A percentile compares a stretch with the other conserved stretches of the same genome.
These are phyloP conservation scores for Setaria italica DNA, from an alignment of 202 grass and related monocot genomes.

Conservation along the genomic window DNA sequence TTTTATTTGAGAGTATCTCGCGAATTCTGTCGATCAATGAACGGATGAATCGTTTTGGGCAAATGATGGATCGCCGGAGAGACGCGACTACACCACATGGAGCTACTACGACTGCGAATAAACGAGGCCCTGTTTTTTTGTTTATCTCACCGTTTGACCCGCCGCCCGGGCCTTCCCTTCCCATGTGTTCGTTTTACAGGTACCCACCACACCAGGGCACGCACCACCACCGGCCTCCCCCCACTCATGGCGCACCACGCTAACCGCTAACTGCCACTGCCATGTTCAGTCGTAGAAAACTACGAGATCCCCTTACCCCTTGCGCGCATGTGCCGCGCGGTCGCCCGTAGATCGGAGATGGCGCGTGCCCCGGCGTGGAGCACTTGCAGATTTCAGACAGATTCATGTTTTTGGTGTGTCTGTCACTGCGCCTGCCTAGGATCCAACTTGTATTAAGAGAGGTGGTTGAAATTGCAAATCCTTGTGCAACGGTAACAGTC, in stretches of 20 bases:
- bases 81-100: constrained; percentile 32
- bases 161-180: not conserved
- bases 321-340: constrained; percentile 20
- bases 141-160: constrained; percentile 2
- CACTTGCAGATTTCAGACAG: constrained; percentile 19
- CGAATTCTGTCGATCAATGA: not conserved
- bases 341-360: not conserved
- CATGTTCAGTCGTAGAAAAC: constrained; percentile 17
- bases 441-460: not conserved
- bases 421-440: not conserved
- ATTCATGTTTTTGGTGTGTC: not conserved
- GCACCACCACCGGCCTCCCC: not conserved
- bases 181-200: constrained; percentile 55
- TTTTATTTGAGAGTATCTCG: not conserved
- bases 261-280: constrained; percentile 52
- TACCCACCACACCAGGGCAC: not conserved
- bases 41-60: not conserved
- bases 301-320: not conserved
- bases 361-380: not conserved
- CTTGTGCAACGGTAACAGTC: not conserved
- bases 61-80: not conserved
- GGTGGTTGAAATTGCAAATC: not conserved
- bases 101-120: not conserved
- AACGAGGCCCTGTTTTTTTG: not conserved
- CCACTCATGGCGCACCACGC: constrained; percentile 20